These are phyloP conservation scores for Xylariaceae sp. DNA, from an alignment of 2,329 filamentous ascomycete genomes.

Conservation along the genomic window DNA sequence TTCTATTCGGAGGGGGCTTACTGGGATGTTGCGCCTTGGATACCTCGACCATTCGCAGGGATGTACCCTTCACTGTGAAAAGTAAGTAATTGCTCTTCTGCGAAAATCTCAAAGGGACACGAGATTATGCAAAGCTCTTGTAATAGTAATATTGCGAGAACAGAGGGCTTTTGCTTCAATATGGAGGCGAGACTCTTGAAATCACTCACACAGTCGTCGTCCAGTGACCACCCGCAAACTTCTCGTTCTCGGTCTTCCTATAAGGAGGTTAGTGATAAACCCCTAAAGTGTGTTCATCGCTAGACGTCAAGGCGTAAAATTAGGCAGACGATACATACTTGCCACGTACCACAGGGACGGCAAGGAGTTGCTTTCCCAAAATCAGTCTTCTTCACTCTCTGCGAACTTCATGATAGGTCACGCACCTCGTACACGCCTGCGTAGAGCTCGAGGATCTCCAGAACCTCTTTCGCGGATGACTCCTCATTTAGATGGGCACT, in stretches of 20 bases:
- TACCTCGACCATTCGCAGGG: constrained; percentile 91
- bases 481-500: constrained; percentile 88
- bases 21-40: constrained; percentile 95
- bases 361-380: constrained; percentile 70
- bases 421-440: constrained; percentile 79
- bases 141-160: too few species aligned
- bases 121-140: too few species aligned
- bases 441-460: constrained; percentile 93
- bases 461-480: constrained; percentile 81
- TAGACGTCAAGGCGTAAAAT: background rate
- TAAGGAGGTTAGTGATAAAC: background rate
- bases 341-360: constrained; percentile 92
- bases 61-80: constrained; percentile 79
- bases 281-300: background rate
- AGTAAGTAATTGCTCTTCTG: background rate
- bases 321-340: constrained; percentile 39
- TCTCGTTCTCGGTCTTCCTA: constrained; percentile 93
- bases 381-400: background rate
- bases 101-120: too few species aligned
- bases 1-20: constrained; percentile 49
- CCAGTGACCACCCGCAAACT: constrained; percentile 96
- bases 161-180: background rate
- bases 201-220: constrained; percentile 76
- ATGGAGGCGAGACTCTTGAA: background rate
- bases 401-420: background rate